Conservation (phyloP, 371 early-diverging fungal species). For the Encephalitozoon cuniculi region DNA sequence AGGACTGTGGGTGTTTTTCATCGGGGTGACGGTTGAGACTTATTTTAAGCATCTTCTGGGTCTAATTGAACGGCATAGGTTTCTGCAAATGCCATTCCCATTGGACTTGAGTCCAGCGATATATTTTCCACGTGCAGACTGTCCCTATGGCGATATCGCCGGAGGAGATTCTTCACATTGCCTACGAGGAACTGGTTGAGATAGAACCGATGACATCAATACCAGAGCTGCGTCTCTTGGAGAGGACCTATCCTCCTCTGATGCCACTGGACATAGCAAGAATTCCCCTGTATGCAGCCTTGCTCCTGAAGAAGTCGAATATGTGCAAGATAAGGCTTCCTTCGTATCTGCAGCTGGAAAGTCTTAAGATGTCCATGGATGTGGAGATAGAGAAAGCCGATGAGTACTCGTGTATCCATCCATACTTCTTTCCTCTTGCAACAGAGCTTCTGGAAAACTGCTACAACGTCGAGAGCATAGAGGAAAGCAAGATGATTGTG, state of each 20-base stretch:
- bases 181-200: constrained; percentile 32
- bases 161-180: constrained; percentile 24
- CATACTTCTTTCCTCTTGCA: constrained; percentile 36
- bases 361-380: constrained; percentile 1
- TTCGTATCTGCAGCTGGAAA: constrained; percentile 3
- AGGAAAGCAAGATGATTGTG: constrained; percentile 11
- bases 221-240: constrained; percentile 1
- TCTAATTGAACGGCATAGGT: not conserved
- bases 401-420: constrained; percentile 37
- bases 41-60: not conserved
- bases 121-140: not conserved
- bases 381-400: constrained; percentile 26
- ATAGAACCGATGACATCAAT: constrained; percentile 32
- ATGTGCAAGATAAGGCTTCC: constrained; percentile 37
- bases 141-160: constrained; percentile 7
- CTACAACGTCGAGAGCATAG: constrained; percentile 32
- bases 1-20: not conserved
- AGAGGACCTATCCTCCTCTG: not conserved
- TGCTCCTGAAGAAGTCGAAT: constrained; percentile 34
- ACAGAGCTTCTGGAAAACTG: constrained; percentile 5
- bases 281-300: constrained; percentile 45
- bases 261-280: constrained; percentile 19
- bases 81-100: not conserved
- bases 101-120: not conserved
- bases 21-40: not conserved